Evolutionary conservation across 805 yeast genomes (phyloP), one percentile per base, ranked within the genome.

Genomic region (Wickerhamomyces chaumierensis): DNA sequence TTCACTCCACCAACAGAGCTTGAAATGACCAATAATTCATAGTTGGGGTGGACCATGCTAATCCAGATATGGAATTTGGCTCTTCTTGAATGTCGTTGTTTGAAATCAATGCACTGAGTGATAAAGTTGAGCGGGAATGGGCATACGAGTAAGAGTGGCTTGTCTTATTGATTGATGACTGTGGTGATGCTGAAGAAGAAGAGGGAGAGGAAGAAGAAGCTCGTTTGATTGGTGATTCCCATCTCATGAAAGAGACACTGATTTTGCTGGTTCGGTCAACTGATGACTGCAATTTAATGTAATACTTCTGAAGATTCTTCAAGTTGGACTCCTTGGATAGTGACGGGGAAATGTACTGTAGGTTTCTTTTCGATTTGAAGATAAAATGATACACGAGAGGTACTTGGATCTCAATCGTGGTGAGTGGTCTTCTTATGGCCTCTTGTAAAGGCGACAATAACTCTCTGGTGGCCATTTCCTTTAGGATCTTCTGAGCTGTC

Each of bases 371-470:
- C 27, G 84, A 73, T 57, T 84, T 87, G 64, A 75, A 88, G 18
- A 87, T 69, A 53, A 88, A 92, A 60, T 87, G 96, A 43, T 75
- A 71, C 11, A 90, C 69, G 40, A 61, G 46, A 4, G 74, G 74
- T 8, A 78, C 80, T 1, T 74, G 75, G 18, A 76, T 63, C 36
- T 69, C 78, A 16, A 67, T 61, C 5, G 75, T 65, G 38, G 65
- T 62, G 21, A 70, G 58, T 2, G 73, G 61, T 15, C 64, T 66
- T 18, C 29, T 34, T 14, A 46, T 27, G 7, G 71, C 60, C 17
- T 56, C 53, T n/a, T 54, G 53, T 13, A 71, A 59, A 18, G 64
- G 60, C 14, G 53, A 52, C 8, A 66, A 46, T 16, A 70, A 56
- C 25, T 56, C 57, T 35, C 66, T 59, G 8, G 49, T 47, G 9